Evolutionary conservation across 352 stramenopile genomes (phyloP).

Genomic region (Thraustotheca clavata): DNA sequence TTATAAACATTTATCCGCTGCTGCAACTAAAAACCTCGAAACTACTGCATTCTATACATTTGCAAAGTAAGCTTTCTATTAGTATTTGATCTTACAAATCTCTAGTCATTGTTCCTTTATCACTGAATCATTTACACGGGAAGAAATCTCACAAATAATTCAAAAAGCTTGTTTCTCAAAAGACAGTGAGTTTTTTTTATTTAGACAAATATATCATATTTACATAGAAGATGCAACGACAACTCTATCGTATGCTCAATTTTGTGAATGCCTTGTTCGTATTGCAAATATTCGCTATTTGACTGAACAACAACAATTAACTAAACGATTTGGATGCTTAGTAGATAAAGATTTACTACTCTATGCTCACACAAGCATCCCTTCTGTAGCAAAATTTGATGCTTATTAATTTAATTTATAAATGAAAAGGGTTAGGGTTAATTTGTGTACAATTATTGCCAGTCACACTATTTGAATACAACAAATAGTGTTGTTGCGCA

Average conservation of each 20-base stretch:
- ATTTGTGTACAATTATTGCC: background rate
- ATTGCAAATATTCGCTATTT: slow-evolving; percentile 7
- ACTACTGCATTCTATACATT: background rate
- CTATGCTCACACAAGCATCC: background rate
- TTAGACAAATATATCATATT: background rate
- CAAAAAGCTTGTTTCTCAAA: slow-evolving; percentile 11
- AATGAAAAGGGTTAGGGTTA: background rate
- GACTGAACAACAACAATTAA: slow-evolving; percentile 14
- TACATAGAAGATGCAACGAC: background rate
- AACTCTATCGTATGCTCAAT: slow-evolving; percentile 11
- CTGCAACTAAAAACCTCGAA: background rate
- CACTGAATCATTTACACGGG: background rate
- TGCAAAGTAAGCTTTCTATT: background rate
- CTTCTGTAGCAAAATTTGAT: background rate
- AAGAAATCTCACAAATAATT: background rate
- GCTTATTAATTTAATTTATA: background rate
- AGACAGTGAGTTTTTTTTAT: background rate
- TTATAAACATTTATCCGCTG: slow-evolving; percentile 5
- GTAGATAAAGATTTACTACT: slow-evolving; percentile 11
- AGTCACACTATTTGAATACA: background rate
- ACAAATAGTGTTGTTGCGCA: background rate
- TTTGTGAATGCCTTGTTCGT: slow-evolving; percentile 17
- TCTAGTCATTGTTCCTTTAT: slow-evolving; percentile 9
- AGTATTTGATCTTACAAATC: background rate
- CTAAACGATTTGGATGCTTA: slow-evolving; percentile 14